Evolutionary conservation across 805 yeast genomes (phyloP).

Genomic region (Maudiozyma bulderi): DNA sequence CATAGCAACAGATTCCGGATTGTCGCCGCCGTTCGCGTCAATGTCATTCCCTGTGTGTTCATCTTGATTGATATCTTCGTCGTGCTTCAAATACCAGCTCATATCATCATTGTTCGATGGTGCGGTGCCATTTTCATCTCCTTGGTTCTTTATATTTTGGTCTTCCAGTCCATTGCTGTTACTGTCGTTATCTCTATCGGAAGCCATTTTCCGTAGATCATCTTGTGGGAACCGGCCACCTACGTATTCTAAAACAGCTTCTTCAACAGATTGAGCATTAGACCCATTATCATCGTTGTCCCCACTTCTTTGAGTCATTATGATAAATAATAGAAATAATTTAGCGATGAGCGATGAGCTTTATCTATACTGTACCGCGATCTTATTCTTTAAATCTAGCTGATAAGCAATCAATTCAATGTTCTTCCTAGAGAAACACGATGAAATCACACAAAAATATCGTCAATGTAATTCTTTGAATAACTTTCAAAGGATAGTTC

Average conservation of each 20-base stretch:
- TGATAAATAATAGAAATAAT: too few relatives aligned
- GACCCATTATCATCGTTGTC: background rate
- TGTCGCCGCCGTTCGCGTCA: background rate
- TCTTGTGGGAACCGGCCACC: conserved; percentile 47
- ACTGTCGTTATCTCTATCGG: conserved; percentile 12
- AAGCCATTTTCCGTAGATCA: conserved; percentile 7
- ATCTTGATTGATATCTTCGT: conserved; percentile 8
- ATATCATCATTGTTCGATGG: conserved; percentile 8
- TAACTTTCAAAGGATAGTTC: too few relatives aligned
- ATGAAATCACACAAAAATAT: too few relatives aligned
- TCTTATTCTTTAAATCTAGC: too few relatives aligned
- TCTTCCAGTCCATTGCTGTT: conserved; percentile 5
- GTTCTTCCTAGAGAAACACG: too few relatives aligned
- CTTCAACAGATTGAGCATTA: conserved; percentile 45
- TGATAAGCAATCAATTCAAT: too few relatives aligned
- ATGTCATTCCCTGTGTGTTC: background rate
- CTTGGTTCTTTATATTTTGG: background rate
- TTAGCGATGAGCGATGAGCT: too few relatives aligned
- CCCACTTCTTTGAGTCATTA: background rate
- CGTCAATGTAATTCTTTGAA: too few relatives aligned
- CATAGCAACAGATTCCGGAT: conserved; percentile 22
- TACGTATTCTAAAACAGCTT: conserved; percentile 66
- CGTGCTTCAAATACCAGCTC: conserved; percentile 21
- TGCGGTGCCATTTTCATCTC: conserved; percentile 4
- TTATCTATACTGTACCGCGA: too few relatives aligned